Percentiles rank a stretch among this genome's conserved stretches.
Conservation (phyloP, 306 rosid genomes). For the Elaeagnus macrophylla region DNA sequence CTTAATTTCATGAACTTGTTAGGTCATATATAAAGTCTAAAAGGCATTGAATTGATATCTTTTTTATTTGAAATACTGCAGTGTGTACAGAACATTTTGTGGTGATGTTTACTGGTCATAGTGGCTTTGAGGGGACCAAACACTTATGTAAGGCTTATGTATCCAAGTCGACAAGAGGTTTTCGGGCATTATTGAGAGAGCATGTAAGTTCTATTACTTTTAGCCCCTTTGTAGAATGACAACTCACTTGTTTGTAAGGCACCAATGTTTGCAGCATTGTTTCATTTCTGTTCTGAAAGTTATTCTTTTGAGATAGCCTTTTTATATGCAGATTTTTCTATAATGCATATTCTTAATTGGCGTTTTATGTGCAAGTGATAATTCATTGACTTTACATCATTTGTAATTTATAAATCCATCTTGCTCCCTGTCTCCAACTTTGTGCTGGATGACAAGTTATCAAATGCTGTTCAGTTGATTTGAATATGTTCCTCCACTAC, state of each 20-base stretch:
- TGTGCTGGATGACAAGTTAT: too few relatives aligned
- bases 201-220: conserved; percentile 49
- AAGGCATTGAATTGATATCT: conserved; percentile 6
- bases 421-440: too few relatives aligned
- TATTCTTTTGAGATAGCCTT: too few relatives aligned
- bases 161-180: conserved; percentile 75
- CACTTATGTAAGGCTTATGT: conserved; percentile 52
- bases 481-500: too few relatives aligned
- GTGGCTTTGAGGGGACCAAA: conserved; percentile 38
- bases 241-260: not conserved
- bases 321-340: too few relatives aligned
- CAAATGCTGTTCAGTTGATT: too few relatives aligned
- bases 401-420: too few relatives aligned
- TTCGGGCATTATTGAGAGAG: conserved; percentile 67
- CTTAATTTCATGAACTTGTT: conserved; percentile 13
- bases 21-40: conserved; percentile 1
- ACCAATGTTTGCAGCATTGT: not conserved
- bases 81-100: conserved; percentile 82
- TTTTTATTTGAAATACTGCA: conserved; percentile 21
- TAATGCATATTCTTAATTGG: too few relatives aligned
- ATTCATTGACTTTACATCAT: too few relatives aligned
- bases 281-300: too few relatives aligned
- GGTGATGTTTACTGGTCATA: conserved; percentile 71
- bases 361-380: too few relatives aligned
- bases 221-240: not conserved